A percentile compares a stretch with the other conserved stretches of the same genome.
phyloP scores from a whole-genome alignment of 176 grass and related monocot species.

The Otatea glauca region DNA sequence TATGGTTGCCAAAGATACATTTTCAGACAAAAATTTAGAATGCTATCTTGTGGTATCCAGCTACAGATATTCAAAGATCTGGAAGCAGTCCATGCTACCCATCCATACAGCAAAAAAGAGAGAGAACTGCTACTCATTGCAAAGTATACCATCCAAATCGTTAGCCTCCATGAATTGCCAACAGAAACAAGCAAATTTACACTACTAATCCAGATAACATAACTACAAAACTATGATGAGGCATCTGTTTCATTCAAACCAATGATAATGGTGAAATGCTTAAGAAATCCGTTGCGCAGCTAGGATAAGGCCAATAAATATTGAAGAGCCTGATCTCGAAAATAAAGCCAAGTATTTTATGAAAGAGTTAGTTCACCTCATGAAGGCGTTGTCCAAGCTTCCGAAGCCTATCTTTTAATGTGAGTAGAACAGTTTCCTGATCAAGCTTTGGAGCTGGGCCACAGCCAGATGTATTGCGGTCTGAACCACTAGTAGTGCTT shows the following conservation, averaged over 20 bases:
- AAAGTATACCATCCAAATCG: neutral
- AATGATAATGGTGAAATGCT: slow-evolving; percentile 3
- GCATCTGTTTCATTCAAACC: slow-evolving; percentile 23
- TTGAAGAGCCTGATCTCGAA: slow-evolving; percentile 8
- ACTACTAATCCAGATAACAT: neutral
- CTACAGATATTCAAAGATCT: neutral
- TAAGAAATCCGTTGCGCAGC: slow-evolving; percentile 19
- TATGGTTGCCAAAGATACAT: neutral
- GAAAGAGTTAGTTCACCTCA: slow-evolving; percentile 58
- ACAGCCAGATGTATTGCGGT: slow-evolving; percentile 52
- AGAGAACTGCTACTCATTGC: slow-evolving; percentile 15
- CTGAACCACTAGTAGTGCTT: slow-evolving; percentile 45
- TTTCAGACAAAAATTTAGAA: slow-evolving; percentile 21
- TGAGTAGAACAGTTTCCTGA: slow-evolving; percentile 53
- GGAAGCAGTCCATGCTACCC: neutral
- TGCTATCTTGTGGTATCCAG: neutral
- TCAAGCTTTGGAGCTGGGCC: slow-evolving; percentile 50
- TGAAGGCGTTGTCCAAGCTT: slow-evolving; percentile 63
- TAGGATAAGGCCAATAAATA: slow-evolving; percentile 13
- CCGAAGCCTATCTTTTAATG: slow-evolving; percentile 63
- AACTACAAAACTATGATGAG: slow-evolving; percentile 13
- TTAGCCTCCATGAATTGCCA: slow-evolving; percentile 3
- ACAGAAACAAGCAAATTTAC: neutral
- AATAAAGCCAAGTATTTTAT: slow-evolving; percentile 14
- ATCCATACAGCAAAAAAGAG: slow-evolving; percentile 23